Conservation (phyloP, 169 alveolate species). For the Plasmodium adleri region DNA sequence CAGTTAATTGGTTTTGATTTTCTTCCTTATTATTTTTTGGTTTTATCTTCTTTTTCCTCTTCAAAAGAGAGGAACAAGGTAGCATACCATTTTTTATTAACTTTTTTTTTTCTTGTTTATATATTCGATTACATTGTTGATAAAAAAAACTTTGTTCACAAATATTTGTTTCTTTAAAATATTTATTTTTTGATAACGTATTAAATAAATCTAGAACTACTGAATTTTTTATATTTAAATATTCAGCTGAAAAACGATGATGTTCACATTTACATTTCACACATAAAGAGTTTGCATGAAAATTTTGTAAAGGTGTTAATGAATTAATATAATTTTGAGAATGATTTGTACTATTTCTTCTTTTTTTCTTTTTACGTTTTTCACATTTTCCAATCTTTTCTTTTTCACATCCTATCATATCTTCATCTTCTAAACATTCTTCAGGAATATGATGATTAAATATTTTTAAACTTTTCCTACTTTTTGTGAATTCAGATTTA, state of each 20-base stretch:
- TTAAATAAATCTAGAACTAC: conserved; percentile 28
- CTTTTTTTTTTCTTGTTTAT: conserved; percentile 36
- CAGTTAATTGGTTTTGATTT: background rate
- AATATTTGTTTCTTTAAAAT: conserved; percentile 39
- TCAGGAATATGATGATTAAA: conserved; percentile 17
- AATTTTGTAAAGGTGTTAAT: conserved; percentile 56
- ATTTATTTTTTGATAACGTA: conserved; percentile 43
- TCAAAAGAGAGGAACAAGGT: background rate
- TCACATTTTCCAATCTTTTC: conserved; percentile 12
- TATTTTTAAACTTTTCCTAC: conserved; percentile 35
- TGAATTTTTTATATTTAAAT: conserved; percentile 42
- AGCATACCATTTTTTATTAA: conserved; percentile 4
- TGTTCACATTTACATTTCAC: conserved; percentile 53
- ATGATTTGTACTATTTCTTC: conserved; percentile 7
- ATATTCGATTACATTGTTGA: conserved; percentile 10
- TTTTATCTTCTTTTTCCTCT: conserved; percentile 5
- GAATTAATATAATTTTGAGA: conserved; percentile 48
- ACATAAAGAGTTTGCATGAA: conserved; percentile 33
- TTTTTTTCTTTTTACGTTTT: conserved; percentile 51
- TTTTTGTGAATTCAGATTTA: conserved; percentile 40
- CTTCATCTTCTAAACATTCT: conserved; percentile 45
- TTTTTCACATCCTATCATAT: background rate
- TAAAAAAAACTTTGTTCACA: conserved; percentile 24
- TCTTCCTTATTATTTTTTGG: background rate
- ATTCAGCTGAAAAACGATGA: conserved; percentile 33